phyloP scores from a whole-genome alignment of 1,139 yeast species.

The Taphrina sp. region DNA sequence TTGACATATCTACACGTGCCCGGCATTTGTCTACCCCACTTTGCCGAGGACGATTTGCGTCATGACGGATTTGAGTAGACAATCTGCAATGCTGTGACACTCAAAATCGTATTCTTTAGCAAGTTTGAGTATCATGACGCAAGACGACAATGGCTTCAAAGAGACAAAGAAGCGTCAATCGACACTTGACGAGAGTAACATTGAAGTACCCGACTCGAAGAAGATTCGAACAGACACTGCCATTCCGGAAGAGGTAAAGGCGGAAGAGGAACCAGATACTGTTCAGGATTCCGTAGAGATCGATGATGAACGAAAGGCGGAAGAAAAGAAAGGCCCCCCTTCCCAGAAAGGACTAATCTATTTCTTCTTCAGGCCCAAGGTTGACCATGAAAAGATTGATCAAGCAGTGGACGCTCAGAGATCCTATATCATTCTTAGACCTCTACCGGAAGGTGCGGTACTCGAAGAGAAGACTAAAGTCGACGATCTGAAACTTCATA shows the following conservation, averaged over 20 bases:
- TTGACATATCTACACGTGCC: too few relatives aligned
- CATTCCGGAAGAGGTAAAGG: background rate
- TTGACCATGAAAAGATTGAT: background rate
- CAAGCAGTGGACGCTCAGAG: background rate
- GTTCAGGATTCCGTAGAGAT: background rate
- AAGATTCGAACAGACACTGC: background rate
- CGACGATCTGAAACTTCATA: background rate
- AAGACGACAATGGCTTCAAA: too few relatives aligned
- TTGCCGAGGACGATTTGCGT: too few relatives aligned
- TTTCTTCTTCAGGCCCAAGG: background rate
- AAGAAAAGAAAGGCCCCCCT: background rate
- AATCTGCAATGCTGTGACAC: too few relatives aligned
- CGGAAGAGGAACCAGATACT: background rate
- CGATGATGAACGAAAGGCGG: background rate
- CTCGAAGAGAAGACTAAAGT: background rate
- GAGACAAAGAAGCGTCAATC: background rate
- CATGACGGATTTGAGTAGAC: too few relatives aligned
- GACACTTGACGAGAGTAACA: background rate
- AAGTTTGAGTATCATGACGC: too few relatives aligned
- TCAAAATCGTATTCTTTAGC: too few relatives aligned
- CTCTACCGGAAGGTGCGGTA: background rate
- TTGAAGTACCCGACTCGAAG: background rate
- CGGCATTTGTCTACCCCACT: too few relatives aligned
- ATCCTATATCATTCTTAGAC: background rate
- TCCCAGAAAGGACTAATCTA: background rate